Conservation (phyloP, 2,329 filamentous ascomycete genomes). For the Mycocentrospora acerina region DNA sequence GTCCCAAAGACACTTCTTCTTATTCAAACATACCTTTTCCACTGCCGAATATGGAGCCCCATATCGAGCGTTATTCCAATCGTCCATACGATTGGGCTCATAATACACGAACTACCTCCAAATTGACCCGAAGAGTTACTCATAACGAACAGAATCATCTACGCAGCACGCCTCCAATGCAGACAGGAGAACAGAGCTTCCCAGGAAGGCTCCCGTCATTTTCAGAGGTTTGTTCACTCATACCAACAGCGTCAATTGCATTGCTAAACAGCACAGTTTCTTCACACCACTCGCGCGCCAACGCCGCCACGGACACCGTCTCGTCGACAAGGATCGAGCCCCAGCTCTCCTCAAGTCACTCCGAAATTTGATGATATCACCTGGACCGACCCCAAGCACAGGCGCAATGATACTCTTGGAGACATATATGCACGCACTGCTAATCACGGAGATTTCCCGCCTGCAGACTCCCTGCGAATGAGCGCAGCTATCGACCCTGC, state of each 20-base stretch:
- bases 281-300: constrained; percentile 29
- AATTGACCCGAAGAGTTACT: too few species aligned
- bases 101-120: too few species aligned
- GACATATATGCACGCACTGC: constrained; percentile 22
- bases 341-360: constrained; percentile 29
- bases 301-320: constrained; percentile 38
- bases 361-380: constrained; percentile 33
- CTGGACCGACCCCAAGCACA: constrained; percentile 29
- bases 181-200: constrained; percentile 32
- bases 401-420: constrained; percentile 29
- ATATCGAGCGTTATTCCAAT: too few species aligned
- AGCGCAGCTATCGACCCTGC: constrained; percentile 26
- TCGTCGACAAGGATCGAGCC: constrained; percentile 25
- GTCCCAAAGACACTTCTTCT: constrained; percentile 16
- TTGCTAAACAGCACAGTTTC: constrained; percentile 22
- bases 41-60: too few species aligned
- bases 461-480: constrained; percentile 18
- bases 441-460: constrained; percentile 15
- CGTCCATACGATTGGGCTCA: too few species aligned
- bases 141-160: constrained; percentile 27
- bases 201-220: constrained; percentile 33
- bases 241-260: too few species aligned
- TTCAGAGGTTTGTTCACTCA: constrained; percentile 22
- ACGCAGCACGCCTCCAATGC: constrained; percentile 37
- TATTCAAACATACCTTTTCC: constrained; percentile 1